Evolutionary conservation across 2,329 filamentous ascomycete species (phyloP), one percentile per base, ranked within the genome.

Genomic region (Orbilia oligospora): DNA sequence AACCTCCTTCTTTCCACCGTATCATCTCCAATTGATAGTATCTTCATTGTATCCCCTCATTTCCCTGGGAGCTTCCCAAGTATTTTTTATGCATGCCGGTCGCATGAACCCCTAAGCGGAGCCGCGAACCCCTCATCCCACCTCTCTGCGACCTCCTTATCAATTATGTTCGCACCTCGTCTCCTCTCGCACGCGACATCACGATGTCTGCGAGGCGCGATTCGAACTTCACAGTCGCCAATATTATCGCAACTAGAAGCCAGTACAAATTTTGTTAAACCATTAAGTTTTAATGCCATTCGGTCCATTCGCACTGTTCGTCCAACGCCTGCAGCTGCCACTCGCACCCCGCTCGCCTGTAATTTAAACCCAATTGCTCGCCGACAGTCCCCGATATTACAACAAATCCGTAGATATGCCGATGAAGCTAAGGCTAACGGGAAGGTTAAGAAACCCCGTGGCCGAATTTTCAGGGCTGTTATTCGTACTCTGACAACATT

Each of bases 401-500:
- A 48, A 16, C 75, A 72, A 20, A 24, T 78, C 22, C 75, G 75
- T 56, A 67, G 46, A 67, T 78, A 78, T 38, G 75, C 68, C n/a
- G 64, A 71, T 58, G 68, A 64, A 41, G 14, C 56, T 6, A 38
- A 55, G 41, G 24, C 49, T n/a, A 24, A 53, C 5, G 58, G 48
- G 63, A 78, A 78, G 44, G 48, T 69, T 72, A 78, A 78, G 75
- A 78, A 78, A 58, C 75, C 68, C 16, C 75, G 75, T 22, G 63
- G 68, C 6, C 41, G 58, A 18, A 64, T 78, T 22, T 18, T 68
- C n/a, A 66, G 36, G 36, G 75, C 75, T 18, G 33, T 66, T 20
- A 64, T 78, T 22, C 51, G 68, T 24, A 87, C 89, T 36, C 91
- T 94, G 38, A 90, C 92, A 1, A 89, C 89, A 82, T 85, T 93